A percentile compares a stretch with the other conserved stretches of the same genome.
Conservation (phyloP, 2,329 filamentous ascomycete species). For the Ophiostoma novo-ulmi region DNA sequence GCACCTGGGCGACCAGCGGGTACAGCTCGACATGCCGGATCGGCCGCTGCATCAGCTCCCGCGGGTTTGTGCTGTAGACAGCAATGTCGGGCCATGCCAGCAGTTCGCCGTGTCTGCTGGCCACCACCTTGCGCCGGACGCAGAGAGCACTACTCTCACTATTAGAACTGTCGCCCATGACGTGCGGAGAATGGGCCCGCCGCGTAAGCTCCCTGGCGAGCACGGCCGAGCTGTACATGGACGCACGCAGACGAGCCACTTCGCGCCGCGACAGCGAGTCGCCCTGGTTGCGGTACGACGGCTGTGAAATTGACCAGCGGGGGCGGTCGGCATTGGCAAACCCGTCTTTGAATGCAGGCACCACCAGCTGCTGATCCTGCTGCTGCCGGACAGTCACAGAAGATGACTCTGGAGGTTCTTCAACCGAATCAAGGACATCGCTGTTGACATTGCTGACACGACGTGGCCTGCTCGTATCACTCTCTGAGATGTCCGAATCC, state of each 20-base stretch:
- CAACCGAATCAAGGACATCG: background rate
- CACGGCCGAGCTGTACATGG: slow-evolving; percentile 79
- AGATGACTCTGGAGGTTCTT: background rate
- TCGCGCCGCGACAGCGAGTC: slow-evolving; percentile 52
- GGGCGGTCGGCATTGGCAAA: slow-evolving; percentile 34
- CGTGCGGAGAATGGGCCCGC: slow-evolving; percentile 50
- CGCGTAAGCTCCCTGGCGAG: slow-evolving; percentile 77
- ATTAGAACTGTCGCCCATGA: slow-evolving; percentile 34
- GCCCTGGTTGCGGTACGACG: slow-evolving; percentile 1
- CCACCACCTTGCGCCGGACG: background rate
- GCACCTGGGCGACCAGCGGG: slow-evolving; percentile 47
- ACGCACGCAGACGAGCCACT: slow-evolving; percentile 68
- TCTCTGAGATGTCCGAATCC: slow-evolving; percentile 23
- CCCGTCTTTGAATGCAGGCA: background rate
- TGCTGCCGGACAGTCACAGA: background rate
- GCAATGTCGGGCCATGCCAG: slow-evolving; percentile 43
- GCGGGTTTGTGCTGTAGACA: slow-evolving; percentile 38
- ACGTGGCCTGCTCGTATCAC: slow-evolving; percentile 18
- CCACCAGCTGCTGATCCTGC: background rate
- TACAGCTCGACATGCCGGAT: slow-evolving; percentile 45
- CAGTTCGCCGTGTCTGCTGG: slow-evolving; percentile 20
- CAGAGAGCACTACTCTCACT: slow-evolving; percentile 15
- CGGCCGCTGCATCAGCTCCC: slow-evolving; percentile 33
- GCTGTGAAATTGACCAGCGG: slow-evolving; percentile 29
- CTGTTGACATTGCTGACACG: slow-evolving; percentile 19